phyloP scores from a whole-genome alignment of 228 moss, liverwort and hornwort genomes.

The Sphagnum magellanicum region DNA sequence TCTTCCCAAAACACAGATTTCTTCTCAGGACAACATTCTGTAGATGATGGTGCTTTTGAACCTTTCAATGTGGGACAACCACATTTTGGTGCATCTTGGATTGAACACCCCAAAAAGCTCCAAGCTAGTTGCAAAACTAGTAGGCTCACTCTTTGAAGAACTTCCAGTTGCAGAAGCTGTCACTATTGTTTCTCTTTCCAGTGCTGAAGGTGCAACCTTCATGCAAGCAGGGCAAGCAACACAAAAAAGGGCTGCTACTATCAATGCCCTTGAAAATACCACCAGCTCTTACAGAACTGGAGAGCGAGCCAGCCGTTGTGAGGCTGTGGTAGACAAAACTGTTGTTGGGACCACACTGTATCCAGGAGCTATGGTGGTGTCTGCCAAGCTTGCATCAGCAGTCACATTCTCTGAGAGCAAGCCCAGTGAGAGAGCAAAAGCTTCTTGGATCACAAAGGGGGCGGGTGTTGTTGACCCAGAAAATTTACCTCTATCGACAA shows the following conservation, averaged over 20 bases:
- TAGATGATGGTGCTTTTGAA: too few relatives aligned
- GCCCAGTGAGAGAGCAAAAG: constrained; percentile 4
- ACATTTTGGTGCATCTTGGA: constrained; percentile 1
- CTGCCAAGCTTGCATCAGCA: neutral
- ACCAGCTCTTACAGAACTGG: constrained; percentile 8
- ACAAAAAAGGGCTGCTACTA: constrained; percentile 15
- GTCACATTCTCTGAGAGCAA: constrained; percentile 6
- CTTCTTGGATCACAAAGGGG: constrained; percentile 6
- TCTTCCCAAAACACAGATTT: constrained; percentile 8
- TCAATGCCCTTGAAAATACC: constrained; percentile 10
- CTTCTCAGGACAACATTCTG: constrained; percentile 7
- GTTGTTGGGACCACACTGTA: neutral
- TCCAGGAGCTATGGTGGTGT: neutral
- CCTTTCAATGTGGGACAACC: too few relatives aligned
- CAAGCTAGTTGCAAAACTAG: too few relatives aligned
- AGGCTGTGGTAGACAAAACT: constrained; percentile 1
- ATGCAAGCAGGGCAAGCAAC: constrained; percentile 15
- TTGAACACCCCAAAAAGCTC: neutral
- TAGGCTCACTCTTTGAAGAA: constrained; percentile 2
- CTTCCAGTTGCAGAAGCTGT: constrained; percentile 31
- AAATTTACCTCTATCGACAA: constrained; percentile 9
- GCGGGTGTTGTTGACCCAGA: constrained; percentile 12
- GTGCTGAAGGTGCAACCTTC: constrained; percentile 37
- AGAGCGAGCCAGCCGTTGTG: constrained; percentile 3
- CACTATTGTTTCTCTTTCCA: constrained; percentile 27